Evolutionary conservation across 768 basidiomycete genomes (phyloP), one percentile per base, ranked within the genome.

Genomic region (Galerina marginata): DNA sequence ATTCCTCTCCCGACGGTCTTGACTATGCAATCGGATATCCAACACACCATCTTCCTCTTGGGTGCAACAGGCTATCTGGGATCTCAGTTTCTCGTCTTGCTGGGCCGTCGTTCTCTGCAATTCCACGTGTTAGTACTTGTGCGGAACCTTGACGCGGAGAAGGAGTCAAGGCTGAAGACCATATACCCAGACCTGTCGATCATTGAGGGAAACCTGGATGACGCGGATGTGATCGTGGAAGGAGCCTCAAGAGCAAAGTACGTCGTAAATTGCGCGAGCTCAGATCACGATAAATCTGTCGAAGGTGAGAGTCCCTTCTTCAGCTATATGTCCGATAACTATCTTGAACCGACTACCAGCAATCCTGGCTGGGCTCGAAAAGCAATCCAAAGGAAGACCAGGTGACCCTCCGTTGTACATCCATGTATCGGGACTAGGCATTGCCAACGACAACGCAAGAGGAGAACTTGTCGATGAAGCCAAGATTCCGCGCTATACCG

Each of bases 31-130:
- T 33, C 29, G 5, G 29, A 33, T 7, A 33, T 33, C 7, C 29
- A 33, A 33, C 29, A 7, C 45, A 64, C 64, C 10, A 64, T 80
- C 54, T 77, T 81, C 66, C 69, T 79, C 53, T 67, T 81, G n/a
- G 80, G 79, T 9, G 80, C 79, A 2, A 80, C 79, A 6, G 80
- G 80, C n/a, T 80, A 75, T 64, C 67, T 81, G 25, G 78, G 77
- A n/a, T 78, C 75, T 15, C 74, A 80, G 50, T 72, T 81, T 59
- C 64, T 81, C 9, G 14, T 70, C 2, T 53, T 72, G 11, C 66
- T 79, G 67, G 33, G 2, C 6, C 50, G 37, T 4, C 72, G 75
- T 16, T 48, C 45, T 2, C 55, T 59, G 9, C 60, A 72, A 5
- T 65, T 74, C 36, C 73, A 70, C 54, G 63, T 81, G 37, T 58